phyloP scores from a whole-genome alignment of 768 basidiomycete species.

The Russula virescens region DNA sequence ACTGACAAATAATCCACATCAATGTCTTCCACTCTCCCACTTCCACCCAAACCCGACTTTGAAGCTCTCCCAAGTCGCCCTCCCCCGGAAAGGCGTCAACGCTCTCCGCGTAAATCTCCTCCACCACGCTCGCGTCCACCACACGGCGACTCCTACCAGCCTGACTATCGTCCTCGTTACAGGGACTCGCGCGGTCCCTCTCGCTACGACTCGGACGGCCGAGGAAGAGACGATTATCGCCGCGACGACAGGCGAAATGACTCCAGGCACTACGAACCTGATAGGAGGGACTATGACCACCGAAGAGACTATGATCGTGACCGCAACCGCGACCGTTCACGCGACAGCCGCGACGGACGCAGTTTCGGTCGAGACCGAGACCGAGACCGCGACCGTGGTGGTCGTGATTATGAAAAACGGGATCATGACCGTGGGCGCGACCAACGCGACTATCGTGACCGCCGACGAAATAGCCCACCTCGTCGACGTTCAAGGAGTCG shows the following conservation, averaged over 20 bases:
- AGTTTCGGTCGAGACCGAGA: conserved; percentile 7
- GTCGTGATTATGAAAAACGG: conserved; percentile 19
- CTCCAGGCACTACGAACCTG: conserved; percentile 15
- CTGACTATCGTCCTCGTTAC: conserved; percentile 13
- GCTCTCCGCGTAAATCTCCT: conserved; percentile 22
- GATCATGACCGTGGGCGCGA: conserved; percentile 15
- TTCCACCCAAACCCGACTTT: conserved; percentile 34
- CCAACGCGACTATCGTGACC: conserved; percentile 11
- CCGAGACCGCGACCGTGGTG: conserved; percentile 7
- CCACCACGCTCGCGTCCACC: conserved; percentile 19
- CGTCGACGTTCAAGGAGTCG: conserved; percentile 20
- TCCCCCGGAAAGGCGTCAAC: conserved; percentile 27
- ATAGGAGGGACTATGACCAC: conserved; percentile 13
- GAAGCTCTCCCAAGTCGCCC: conserved; percentile 24
- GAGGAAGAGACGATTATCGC: conserved; percentile 15
- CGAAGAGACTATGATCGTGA: conserved; percentile 17
- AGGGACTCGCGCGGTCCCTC: conserved; percentile 17
- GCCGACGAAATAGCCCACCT: conserved; percentile 14
- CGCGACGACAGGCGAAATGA: conserved; percentile 20
- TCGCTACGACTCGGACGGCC: conserved; percentile 11
- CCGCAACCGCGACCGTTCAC: conserved; percentile 11
- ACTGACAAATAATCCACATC: conserved; percentile 21
- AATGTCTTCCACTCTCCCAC: conserved; percentile 31
- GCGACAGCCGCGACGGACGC: conserved; percentile 16
- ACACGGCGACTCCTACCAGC: conserved; percentile 11